Conservation (phyloP, 352 stramenopile genomes). For the Elongisporangium senticosum region DNA sequence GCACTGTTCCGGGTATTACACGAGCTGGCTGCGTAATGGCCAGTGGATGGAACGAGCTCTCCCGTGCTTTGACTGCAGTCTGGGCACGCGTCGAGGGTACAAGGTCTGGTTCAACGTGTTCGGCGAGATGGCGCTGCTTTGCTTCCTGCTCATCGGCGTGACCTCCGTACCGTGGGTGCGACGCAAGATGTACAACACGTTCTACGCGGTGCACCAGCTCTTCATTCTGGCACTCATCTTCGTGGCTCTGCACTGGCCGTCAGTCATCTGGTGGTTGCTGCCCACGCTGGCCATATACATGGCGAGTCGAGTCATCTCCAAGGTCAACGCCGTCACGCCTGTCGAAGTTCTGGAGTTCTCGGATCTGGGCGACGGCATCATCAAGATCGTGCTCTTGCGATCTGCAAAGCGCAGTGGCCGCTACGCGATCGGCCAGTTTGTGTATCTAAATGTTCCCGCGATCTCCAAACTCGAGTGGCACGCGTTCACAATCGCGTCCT, state of each 20-base stretch:
- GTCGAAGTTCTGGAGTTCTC: constrained; percentile 26
- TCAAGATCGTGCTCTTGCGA: constrained; percentile 30
- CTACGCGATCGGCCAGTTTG: constrained; percentile 47
- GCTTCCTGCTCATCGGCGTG: constrained; percentile 33
- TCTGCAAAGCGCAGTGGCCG: constrained; percentile 12
- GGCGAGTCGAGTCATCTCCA: constrained; percentile 26
- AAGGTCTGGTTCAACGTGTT: constrained; percentile 47
- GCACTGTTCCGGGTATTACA: constrained; percentile 28
- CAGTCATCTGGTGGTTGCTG: constrained; percentile 33
- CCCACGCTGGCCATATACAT: constrained; percentile 33
- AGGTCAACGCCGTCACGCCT: constrained; percentile 20
- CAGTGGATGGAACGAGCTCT: constrained; percentile 18
- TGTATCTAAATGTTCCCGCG: constrained; percentile 48
- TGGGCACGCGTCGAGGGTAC: constrained; percentile 14
- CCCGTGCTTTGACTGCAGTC: constrained; percentile 38
- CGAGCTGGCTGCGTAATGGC: constrained; percentile 16
- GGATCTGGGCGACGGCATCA: constrained; percentile 15
- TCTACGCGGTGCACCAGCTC: constrained; percentile 44
- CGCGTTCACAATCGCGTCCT: constrained; percentile 52
- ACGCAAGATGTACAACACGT: constrained; percentile 33
- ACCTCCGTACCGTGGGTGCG: constrained; percentile 35
- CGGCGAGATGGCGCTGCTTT: constrained; percentile 26
- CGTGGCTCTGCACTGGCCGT: constrained; percentile 39
- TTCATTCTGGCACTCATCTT: constrained; percentile 46
- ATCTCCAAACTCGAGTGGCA: constrained; percentile 63